phyloP scores from a whole-genome alignment of 495 filamentous ascomycete species.

The Lepraria neglecta region DNA sequence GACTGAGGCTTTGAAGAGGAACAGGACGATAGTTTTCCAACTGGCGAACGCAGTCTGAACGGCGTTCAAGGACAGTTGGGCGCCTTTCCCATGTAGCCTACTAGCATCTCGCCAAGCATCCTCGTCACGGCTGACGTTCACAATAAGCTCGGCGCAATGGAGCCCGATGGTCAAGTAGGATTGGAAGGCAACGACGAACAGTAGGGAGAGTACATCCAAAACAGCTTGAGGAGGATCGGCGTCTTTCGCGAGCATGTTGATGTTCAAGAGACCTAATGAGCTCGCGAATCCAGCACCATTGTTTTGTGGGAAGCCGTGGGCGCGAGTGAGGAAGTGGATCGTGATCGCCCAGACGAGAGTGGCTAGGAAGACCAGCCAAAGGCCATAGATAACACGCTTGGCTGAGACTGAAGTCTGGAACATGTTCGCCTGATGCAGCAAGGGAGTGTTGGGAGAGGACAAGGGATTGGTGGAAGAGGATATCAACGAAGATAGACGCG shows the following conservation, averaged over 20 bases:
- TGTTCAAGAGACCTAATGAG: not conserved
- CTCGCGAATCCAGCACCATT: not conserved
- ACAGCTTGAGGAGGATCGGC: not conserved
- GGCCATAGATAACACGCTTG: not conserved
- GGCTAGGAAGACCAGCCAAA: conserved; percentile 21
- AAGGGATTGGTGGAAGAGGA: not conserved
- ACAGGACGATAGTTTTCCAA: conserved; percentile 41
- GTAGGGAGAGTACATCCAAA: not conserved
- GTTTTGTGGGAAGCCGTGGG: not conserved
- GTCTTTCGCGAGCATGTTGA: not conserved
- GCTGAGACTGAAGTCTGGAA: not conserved
- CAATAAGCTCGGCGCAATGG: conserved; percentile 42
- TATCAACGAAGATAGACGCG: not conserved
- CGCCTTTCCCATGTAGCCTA: conserved; percentile 26
- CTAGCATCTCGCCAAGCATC: conserved; percentile 30
- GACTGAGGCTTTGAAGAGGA: conserved; percentile 38
- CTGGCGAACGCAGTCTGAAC: conserved; percentile 34
- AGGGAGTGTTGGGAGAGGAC: no score
- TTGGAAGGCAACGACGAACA: conserved; percentile 23
- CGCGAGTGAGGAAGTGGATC: conserved; percentile 25
- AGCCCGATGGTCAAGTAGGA: conserved; percentile 33
- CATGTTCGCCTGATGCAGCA: no score
- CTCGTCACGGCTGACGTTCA: conserved; percentile 45
- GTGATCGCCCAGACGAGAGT: conserved; percentile 32
- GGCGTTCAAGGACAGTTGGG: conserved; percentile 33